phyloP scores from a whole-genome alignment of 148 eudicot species.

The Rhododendron ovatum region DNA sequence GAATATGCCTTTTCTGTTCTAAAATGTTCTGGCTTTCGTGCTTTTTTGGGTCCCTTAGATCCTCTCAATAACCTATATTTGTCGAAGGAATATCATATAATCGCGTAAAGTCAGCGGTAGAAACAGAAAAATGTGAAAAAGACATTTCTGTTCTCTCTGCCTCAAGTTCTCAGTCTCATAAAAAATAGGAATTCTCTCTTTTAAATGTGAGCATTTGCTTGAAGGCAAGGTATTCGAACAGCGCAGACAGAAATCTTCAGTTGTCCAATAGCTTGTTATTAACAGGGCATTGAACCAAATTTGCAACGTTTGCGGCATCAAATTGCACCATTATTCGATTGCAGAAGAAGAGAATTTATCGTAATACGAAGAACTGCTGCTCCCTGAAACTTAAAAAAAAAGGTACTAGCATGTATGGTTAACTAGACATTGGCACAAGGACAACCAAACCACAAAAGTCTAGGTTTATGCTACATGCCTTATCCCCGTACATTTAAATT shows the following conservation, averaged over 20 bases:
- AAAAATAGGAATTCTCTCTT: neutral
- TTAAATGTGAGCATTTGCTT: neutral
- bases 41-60: too few species aligned
- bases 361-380: neutral
- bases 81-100: too few species aligned
- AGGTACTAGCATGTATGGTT: neutral
- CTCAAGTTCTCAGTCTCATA: neutral
- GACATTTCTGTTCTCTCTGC: too few species aligned
- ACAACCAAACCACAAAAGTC: neutral
- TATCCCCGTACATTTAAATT: neutral
- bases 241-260: neutral
- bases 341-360: neutral
- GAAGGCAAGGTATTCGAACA: neutral
- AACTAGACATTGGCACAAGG: neutral
- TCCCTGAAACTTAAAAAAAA: neutral
- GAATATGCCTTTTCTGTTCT: too few species aligned
- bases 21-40: too few species aligned
- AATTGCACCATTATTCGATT: neutral
- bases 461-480: neutral
- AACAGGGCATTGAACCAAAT: neutral
- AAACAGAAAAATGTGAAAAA: too few species aligned
- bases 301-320: neutral
- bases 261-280: neutral
- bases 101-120: too few species aligned
- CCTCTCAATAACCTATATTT: too few species aligned